Base-by-base conservation (phyloP, 441 rosid genomes). In the Mallotus japonicus region DNA sequence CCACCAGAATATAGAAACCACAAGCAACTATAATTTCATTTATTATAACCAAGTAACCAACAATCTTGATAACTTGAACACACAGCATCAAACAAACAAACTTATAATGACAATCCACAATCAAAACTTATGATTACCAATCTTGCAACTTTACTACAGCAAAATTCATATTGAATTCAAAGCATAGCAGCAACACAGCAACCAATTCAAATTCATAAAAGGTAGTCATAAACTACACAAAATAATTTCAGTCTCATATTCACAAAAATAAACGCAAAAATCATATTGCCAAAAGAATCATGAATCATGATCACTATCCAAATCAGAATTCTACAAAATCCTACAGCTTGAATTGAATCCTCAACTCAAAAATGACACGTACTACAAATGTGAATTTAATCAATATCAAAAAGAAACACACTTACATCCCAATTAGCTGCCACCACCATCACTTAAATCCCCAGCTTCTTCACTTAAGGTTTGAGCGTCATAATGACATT, bases 401-500 rank as follows among this genome's bases (percentile, higher is more conserved):
- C 62, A 46, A 20, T 55, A 61, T 55, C 13, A 11, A 65, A 13
- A n/a, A 17, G 44, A 42, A 32, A 58, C 11, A 40, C 55, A 65
- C 64, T 47, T 57, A 56, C 69, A n/a, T 42, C 16, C 34, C 67
- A 53, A 78, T 73, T 84, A 86, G 70, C 85, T 85, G 47, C 76
- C 84, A 54, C 80, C 80, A 60, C 86, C 84, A 58, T 79, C 80
- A 57, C 86, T 82, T 77, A 90, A 91, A 53, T 89, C 96, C 82
- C 98, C 83, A 93, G 76, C 77, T 92, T 94, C 87, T 90, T 86
- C 75, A 90, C 88, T 83, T 87, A 90, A 44, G 98, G 97, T 81
- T 84, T 89, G 71, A 94, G 83, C 85, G 87, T 84, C 96, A 92
- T 85, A 8, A 94, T 80, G 15, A 94, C 84, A 65, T 94, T 97